Evolutionary conservation across 2,329 filamentous ascomycete genomes (phyloP), one percentile per base, ranked within the genome.

Genomic region (Arthrocladium fulminans): DNA sequence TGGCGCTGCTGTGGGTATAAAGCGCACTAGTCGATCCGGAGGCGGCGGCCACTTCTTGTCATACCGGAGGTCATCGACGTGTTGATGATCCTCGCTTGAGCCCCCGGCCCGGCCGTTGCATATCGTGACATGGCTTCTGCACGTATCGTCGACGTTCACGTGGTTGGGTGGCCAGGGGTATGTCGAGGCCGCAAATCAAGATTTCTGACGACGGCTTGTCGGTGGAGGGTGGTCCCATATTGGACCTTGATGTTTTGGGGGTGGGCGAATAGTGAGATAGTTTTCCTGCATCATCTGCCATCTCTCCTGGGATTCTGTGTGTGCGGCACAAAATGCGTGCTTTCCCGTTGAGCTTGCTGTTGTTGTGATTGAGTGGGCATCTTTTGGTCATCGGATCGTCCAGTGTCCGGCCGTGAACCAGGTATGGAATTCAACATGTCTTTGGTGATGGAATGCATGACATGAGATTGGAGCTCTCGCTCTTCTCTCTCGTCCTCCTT

Each of bases 401-500:
- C 29, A 34, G 30, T 29, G 37, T 42, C 49, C 42, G 22, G 57
- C 53, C 47, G 57, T 50, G 49, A 55, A 55, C 55, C 54, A 12
- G 67, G 67, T 8, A 70, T 56, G 39, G 70, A 62, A 29, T 67
- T 67, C 53, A 67, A 67, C 51, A 73, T 65, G 47, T 72, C 68
- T 10, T 65, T 64, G 1, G 69, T 68, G 17, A 73, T 60, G 12
- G 67, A 67, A n/a, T 66, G 65, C 2, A 66, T 67, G 39, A 68
- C 70, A 57, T 67, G 73, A 22, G 61, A 62, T 29, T 69, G 64
- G 5, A 73, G 60, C 53, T 73, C 71, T 46, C 62, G 63, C 57
- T 73, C 71, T 56, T 73, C 71, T 15, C 71, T 66, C 45, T 72
- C 70, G 48, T 73, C 71, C 53, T 73, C 71, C 53, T 69, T 69